Evolutionary conservation across 2,329 filamentous ascomycete species (phyloP).

Genomic region (Hypoxylon sp.): DNA sequence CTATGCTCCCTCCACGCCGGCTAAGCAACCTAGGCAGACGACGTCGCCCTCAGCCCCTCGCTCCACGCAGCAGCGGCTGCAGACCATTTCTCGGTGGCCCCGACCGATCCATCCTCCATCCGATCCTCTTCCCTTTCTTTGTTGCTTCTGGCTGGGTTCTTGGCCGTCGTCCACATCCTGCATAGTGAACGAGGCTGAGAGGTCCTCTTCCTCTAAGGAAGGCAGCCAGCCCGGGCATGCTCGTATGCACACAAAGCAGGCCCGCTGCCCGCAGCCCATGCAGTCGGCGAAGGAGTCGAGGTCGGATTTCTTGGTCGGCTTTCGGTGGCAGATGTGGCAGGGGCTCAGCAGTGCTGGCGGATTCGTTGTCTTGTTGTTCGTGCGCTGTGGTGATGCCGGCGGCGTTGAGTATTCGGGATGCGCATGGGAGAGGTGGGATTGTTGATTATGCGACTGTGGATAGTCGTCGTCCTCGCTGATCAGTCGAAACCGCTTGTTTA

Average conservation of each 20-base stretch:
- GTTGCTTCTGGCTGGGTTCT: slow-evolving; percentile 41
- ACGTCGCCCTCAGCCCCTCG: slow-evolving; percentile 75
- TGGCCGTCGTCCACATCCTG: slow-evolving; percentile 61
- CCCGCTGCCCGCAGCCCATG: slow-evolving; percentile 71
- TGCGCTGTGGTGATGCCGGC: slow-evolving; percentile 32
- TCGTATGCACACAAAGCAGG: slow-evolving; percentile 79
- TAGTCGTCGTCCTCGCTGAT: slow-evolving; percentile 40
- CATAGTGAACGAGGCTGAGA: slow-evolving; percentile 66
- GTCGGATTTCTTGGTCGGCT: slow-evolving; percentile 75
- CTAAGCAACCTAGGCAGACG: slow-evolving; percentile 75
- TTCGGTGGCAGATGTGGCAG: slow-evolving; percentile 78
- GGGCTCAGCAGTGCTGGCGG: slow-evolving; percentile 61
- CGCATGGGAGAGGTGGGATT: slow-evolving; percentile 49
- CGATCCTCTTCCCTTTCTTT: slow-evolving; percentile 56
- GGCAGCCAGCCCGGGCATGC: slow-evolving; percentile 70
- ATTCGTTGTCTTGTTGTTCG: slow-evolving; percentile 29
- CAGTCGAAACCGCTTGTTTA: slow-evolving; percentile 51
- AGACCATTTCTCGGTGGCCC: slow-evolving; percentile 70
- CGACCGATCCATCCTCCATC: slow-evolving; percentile 53
- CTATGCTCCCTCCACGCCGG: slow-evolving; percentile 60
- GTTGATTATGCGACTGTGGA: slow-evolving; percentile 33
- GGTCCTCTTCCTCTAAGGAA: slow-evolving; percentile 52
- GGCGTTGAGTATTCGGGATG: slow-evolving; percentile 45
- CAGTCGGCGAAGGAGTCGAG: slow-evolving; percentile 77
- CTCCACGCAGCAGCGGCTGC: slow-evolving; percentile 79